These are phyloP conservation scores for Echium plantagineum DNA, from an alignment of 257 asterid genomes.

Conservation along the genomic window DNA sequence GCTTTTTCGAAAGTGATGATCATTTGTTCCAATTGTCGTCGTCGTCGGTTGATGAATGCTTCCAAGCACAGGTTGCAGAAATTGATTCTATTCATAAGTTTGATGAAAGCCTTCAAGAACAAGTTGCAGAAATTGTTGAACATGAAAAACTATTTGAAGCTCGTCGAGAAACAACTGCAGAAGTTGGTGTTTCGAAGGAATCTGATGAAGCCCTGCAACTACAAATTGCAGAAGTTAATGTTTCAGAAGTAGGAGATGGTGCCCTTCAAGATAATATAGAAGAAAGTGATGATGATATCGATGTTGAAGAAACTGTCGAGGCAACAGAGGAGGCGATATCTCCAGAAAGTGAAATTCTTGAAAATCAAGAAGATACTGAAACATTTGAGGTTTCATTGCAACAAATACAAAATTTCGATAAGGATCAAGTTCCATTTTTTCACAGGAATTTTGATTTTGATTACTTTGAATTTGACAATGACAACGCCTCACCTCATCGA, in stretches of 20 bases:
- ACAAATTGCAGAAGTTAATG: not conserved
- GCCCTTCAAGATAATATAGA: not conserved
- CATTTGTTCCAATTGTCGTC: slow-evolving; percentile 11
- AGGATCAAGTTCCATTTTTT: not conserved
- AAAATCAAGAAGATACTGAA: too few relatives aligned
- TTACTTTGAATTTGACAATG: not conserved
- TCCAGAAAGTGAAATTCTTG: slow-evolving; percentile 7
- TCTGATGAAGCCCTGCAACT: too few relatives aligned
- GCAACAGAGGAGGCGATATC: slow-evolving; percentile 8
- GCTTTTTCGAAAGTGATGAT: slow-evolving; percentile 2
- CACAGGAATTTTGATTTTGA: slow-evolving; percentile 4
- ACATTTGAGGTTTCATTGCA: slow-evolving; percentile 9
- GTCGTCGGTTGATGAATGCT: not conserved
- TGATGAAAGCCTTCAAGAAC: not conserved
- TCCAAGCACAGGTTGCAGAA: not conserved
- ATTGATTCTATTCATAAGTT: slow-evolving; percentile 8
- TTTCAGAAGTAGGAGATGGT: not conserved
- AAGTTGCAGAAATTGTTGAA: too few relatives aligned
- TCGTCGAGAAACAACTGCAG: too few relatives aligned
- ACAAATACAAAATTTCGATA: slow-evolving; percentile 18
- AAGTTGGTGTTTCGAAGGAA: too few relatives aligned
- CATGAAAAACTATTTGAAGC: too few relatives aligned
- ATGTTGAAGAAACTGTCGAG: slow-evolving; percentile 2
- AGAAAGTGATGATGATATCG: too few relatives aligned
- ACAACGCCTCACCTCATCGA: slow-evolving; percentile 3